These are phyloP conservation scores for Magnolia kwangsiensis DNA, from an alignment of 164 flowering plant species.

Conservation along the genomic window DNA sequence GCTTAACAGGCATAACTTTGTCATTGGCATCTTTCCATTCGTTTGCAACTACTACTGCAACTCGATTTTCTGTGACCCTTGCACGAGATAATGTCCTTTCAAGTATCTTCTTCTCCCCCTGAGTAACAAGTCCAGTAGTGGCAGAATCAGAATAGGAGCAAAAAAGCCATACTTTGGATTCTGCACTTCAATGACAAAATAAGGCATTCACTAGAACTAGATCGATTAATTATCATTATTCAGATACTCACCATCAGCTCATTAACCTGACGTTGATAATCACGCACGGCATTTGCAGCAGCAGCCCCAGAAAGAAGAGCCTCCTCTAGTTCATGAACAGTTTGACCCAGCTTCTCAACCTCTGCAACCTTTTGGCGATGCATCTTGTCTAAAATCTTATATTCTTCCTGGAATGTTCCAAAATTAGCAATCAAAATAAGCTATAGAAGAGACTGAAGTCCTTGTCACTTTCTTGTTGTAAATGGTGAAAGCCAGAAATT, in stretches of 20 bases:
- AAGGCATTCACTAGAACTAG: background rate
- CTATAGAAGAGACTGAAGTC: too few species aligned
- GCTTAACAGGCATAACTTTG: constrained; percentile 22
- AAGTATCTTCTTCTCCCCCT: constrained; percentile 23
- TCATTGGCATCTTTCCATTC: constrained; percentile 29
- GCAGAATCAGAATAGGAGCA: background rate
- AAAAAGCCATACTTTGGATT: background rate
- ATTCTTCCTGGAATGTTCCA: constrained; percentile 13
- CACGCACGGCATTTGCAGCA: constrained; percentile 19
- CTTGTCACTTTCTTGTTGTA: background rate
- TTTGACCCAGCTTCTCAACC: constrained; percentile 14
- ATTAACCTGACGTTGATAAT: constrained; percentile 12
- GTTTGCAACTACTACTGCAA: constrained; percentile 23
- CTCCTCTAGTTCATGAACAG: constrained; percentile 18
- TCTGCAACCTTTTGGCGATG: constrained; percentile 15
- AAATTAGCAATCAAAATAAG: background rate
- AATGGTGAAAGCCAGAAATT: background rate
- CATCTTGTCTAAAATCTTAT: constrained; percentile 14
- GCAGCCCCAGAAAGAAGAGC: constrained; percentile 25
- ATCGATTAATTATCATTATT: background rate
- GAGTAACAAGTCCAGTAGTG: background rate
- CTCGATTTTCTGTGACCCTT: constrained; percentile 21
- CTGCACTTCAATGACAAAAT: background rate
- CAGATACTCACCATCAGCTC: constrained; percentile 9
- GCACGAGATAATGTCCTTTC: constrained; percentile 17